These are phyloP conservation scores for Erigeron canadensis DNA, from an alignment of 129 eudicot species.

Conservation along the genomic window DNA sequence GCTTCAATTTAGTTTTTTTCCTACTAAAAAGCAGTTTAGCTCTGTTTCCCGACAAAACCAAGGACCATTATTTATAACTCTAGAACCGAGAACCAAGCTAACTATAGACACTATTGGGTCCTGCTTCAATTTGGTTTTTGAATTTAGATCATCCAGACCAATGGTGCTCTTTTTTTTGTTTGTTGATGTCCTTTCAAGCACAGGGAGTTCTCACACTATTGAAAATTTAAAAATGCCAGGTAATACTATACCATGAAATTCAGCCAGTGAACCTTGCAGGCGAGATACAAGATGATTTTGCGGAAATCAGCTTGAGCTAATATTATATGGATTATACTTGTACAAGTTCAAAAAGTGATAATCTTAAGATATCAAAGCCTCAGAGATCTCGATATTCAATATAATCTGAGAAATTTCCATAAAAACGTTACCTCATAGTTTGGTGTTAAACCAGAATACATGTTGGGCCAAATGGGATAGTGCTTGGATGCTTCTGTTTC, in stretches of 20 bases:
- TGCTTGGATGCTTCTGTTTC: conserved; percentile 39
- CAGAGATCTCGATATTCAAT: neutral
- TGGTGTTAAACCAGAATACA: conserved; percentile 53
- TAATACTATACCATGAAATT: neutral
- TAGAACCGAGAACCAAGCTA: neutral
- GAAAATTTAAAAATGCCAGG: neutral
- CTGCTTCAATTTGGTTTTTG: neutral
- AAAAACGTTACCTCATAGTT: conserved; percentile 44
- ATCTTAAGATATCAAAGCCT: neutral
- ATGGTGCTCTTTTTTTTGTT: neutral
- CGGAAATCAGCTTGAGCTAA: neutral
- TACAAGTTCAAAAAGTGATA: neutral
- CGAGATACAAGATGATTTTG: neutral
- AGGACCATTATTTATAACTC: neutral
- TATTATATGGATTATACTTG: neutral
- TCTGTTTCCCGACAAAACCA: neutral
- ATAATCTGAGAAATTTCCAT: neutral
- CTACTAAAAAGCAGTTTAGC: neutral
- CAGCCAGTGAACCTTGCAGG: conserved; percentile 4
- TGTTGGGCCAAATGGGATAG: conserved; percentile 42
- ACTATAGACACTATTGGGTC: neutral
- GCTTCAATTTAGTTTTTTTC: neutral
- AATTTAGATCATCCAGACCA: neutral
- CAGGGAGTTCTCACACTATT: neutral
- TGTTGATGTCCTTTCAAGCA: neutral